Evolutionary conservation across 306 rosid genomes (phyloP).

Genomic region (Quercus gilva): DNA sequence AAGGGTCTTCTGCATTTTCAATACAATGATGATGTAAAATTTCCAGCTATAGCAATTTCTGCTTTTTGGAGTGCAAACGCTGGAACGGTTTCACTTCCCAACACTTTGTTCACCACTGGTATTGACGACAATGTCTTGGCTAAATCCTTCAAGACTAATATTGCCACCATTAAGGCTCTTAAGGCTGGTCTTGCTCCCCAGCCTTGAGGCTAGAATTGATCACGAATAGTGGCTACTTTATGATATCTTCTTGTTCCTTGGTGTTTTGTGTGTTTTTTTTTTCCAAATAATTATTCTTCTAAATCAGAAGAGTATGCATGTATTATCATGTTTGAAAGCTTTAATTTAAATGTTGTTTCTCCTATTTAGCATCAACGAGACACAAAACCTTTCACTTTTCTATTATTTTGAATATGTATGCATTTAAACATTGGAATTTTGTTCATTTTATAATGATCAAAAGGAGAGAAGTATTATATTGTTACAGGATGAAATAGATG

Average conservation of each 20-base stretch:
- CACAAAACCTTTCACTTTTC: no score
- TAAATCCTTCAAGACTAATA: slow-evolving; percentile 46
- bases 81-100: slow-evolving; percentile 37
- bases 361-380: no score
- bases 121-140: slow-evolving; percentile 46
- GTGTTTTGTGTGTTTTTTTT: not conserved
- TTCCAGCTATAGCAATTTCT: slow-evolving; percentile 27
- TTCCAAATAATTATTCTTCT: not conserved
- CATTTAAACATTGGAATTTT: no score
- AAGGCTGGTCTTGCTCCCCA: slow-evolving; percentile 44
- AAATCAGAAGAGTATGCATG: no score
- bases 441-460: no score
- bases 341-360: no score
- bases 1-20: slow-evolving; percentile 60
- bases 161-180: slow-evolving; percentile 31
- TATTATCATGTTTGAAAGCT: no score
- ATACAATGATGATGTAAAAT: slow-evolving; percentile 24
- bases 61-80: slow-evolving; percentile 52
- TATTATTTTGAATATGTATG: no score
- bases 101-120: slow-evolving; percentile 30
- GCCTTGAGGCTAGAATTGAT: not conserved
- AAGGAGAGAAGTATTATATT: no score
- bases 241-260: not conserved
- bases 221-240: not conserved
- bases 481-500: no score